Conservation (phyloP, 106 monocot species). For the Hemerocallis citrina region DNA sequence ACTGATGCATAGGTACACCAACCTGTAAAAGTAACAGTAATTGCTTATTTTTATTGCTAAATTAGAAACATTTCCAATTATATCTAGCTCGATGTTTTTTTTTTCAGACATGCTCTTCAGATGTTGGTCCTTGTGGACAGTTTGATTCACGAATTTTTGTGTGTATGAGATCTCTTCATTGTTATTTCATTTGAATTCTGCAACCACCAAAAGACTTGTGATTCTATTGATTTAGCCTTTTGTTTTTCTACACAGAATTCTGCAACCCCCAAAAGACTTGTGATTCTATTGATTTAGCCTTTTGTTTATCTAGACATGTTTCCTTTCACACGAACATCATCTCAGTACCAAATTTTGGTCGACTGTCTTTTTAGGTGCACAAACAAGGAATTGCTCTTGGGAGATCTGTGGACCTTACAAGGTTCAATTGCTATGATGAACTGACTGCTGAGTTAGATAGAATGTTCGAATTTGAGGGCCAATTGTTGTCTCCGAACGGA, state of each 20-base stretch:
- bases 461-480: slow-evolving; percentile 70
- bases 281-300: neutral
- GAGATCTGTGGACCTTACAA: slow-evolving; percentile 66
- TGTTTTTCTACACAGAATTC: neutral
- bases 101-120: too few relatives aligned
- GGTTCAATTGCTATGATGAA: slow-evolving; percentile 46
- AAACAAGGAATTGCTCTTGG: slow-evolving; percentile 82
- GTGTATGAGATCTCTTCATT: too few relatives aligned
- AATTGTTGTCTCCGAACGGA: slow-evolving; percentile 33
- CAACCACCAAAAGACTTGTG: neutral
- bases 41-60: too few relatives aligned
- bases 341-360: neutral
- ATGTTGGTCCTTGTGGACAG: too few relatives aligned
- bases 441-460: slow-evolving; percentile 48
- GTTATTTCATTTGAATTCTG: neutral
- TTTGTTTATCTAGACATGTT: too few relatives aligned
- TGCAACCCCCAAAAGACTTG: neutral
- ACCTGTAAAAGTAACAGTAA: too few relatives aligned
- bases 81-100: too few relatives aligned
- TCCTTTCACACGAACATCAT: too few relatives aligned
- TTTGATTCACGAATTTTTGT: too few relatives aligned
- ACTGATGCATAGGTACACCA: too few relatives aligned
- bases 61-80: too few relatives aligned
- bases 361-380: slow-evolving; percentile 56
- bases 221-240: neutral